A percentile compares a stretch with the other conserved stretches of the same genome.
Conservation (phyloP, 495 filamentous ascomycete species). For the Aspergillus egyptiacus region DNA sequence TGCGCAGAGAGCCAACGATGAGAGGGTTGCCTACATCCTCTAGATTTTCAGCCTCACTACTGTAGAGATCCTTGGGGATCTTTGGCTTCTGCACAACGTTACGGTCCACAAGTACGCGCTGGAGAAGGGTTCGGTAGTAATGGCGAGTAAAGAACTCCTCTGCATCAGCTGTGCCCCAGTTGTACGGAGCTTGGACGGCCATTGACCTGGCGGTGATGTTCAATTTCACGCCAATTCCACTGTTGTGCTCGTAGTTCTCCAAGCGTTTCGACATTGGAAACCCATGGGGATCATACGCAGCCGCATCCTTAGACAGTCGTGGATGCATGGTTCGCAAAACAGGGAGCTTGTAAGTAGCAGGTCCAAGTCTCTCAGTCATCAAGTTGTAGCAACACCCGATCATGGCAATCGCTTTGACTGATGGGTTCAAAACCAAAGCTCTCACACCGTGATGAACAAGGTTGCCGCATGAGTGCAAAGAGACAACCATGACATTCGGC, state of each 20-base stretch:
- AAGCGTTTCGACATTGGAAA: constrained; percentile 84
- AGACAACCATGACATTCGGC: constrained; percentile 72
- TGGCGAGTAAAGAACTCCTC: constrained; percentile 87
- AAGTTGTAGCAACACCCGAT: constrained; percentile 98
- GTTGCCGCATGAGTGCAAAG: constrained; percentile 95
- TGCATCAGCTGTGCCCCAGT: constrained; percentile 79
- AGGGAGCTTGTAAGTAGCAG: constrained; percentile 77
- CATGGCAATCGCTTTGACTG: constrained; percentile 81
- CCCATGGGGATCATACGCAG: constrained; percentile 72
- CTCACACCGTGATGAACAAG: constrained; percentile 91
- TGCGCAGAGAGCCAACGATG: constrained; percentile 79
- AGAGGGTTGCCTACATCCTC: constrained; percentile 55
- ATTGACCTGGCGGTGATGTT: constrained; percentile 97
- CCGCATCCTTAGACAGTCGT: constrained; percentile 52
- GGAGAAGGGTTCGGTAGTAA: constrained; percentile 86
- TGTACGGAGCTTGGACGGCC: constrained; percentile 89
- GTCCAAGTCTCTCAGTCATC: constrained; percentile 80
- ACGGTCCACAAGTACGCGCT: constrained; percentile 80
- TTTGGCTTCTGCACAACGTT: constrained; percentile 61
- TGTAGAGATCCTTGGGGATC: constrained; percentile 30
- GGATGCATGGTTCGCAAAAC: constrained; percentile 54
- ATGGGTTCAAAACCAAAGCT: constrained; percentile 74
- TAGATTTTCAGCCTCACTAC: constrained; percentile 24
- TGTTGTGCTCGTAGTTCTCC: constrained; percentile 48
- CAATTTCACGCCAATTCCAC: constrained; percentile 60